Base-by-base conservation (phyloP, 1,284 basidiomycete species). In the Phaffia rhodozyma region DNA sequence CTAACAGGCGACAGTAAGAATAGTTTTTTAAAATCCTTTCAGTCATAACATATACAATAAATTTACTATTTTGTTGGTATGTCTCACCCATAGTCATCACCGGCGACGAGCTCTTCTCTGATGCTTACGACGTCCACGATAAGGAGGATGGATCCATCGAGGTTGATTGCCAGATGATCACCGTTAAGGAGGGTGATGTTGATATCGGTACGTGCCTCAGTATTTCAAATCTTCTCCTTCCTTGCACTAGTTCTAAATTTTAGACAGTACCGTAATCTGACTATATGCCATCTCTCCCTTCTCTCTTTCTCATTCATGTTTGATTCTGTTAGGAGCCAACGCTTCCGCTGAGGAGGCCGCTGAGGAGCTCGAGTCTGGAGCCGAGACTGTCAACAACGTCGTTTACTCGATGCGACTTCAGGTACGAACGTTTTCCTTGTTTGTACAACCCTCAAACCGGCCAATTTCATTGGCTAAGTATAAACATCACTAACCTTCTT, bases 31-130 rank as follows among this genome's bases (percentile, higher is more conserved):
- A 9, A 9, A 9, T 16, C 13, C 13, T 43, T 11, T 43, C 38
- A 11, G 38, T 5, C 9, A 34, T 43, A 43, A 16, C 5, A 2
- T 43, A 16, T 43, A 43, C 38, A 16, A 43, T 43, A 2, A 43
- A 43, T 11, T 43, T 11, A 43, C 13, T 43, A 16, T 43, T 43
- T 16, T 43, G 2, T 43, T 16, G 13, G 16, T 16, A 43, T 43
- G 2, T 47, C 59, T 23, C 11, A 23, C 6, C 6, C 49, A 27
- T 4, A 61, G 60, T 62, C 62, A 55, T 97, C 66, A 79, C 84
- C 67, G 84, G 78, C 68, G 93, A 97, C 75, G 94, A 99, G 82
- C 88, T 99, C 83, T 83, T 89, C 83, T 91, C 91, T 55, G 91
- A 94, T 80, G 91, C 92, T 70, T 97, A 87, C 81, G 84, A 86